These are phyloP conservation scores for Trypanosoma cruzi DNA, from an alignment of 208 protist species.

Conservation along the genomic window DNA sequence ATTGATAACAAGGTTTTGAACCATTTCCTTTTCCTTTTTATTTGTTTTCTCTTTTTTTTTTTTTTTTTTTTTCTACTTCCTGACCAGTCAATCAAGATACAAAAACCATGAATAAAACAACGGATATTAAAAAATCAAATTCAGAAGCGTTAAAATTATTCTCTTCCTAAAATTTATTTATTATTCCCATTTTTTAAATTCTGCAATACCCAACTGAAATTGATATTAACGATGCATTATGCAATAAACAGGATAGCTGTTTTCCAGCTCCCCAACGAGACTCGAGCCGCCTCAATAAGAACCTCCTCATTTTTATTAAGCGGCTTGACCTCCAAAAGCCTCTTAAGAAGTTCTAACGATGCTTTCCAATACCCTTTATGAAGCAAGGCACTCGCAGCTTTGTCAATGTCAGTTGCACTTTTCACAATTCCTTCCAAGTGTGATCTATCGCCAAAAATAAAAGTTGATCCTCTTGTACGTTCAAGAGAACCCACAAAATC, in stretches of 20 bases:
- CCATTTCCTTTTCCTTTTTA: conserved; percentile 42
- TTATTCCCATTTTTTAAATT: no score
- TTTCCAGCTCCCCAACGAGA: conserved; percentile 33
- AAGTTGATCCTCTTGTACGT: conserved; percentile 1
- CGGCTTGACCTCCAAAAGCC: conserved; percentile 21
- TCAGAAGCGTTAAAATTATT: neutral
- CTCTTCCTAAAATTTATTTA: neutral
- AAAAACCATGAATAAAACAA: neutral
- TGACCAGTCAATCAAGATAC: neutral
- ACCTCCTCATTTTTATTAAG: conserved; percentile 31
- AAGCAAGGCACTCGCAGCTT: conserved; percentile 22
- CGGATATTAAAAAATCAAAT: neutral
- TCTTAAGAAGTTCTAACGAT: conserved; percentile 31
- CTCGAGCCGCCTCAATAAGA: conserved; percentile 28
- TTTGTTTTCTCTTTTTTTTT: conserved; percentile 3
- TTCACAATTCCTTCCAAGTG: neutral
- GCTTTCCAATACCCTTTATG: conserved; percentile 34
- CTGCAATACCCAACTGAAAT: no score
- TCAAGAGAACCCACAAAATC: conserved; percentile 12
- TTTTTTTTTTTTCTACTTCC: neutral
- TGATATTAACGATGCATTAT: conserved; percentile 17
- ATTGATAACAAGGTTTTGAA: conserved; percentile 73
- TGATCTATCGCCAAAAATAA: neutral
- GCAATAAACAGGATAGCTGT: conserved; percentile 40
- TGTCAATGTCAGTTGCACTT: conserved; percentile 32